Conservation (phyloP, 495 filamentous ascomycete genomes). For the Achaetomiella virescens region DNA sequence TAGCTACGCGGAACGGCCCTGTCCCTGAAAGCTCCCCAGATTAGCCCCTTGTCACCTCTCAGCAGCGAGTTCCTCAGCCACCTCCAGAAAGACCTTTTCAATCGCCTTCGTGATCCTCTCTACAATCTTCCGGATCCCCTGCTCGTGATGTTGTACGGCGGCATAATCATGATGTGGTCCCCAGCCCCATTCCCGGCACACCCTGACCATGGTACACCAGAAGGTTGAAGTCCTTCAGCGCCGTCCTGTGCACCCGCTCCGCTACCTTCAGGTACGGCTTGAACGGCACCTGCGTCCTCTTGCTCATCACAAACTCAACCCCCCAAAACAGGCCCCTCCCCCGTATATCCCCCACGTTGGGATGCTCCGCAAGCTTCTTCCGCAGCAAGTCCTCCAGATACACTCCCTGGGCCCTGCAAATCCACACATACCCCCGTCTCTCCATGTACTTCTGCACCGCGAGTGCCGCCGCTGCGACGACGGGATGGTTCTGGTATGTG, state of each 20-base stretch:
- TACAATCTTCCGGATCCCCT: constrained; percentile 12
- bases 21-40: not conserved
- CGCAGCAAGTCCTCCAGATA: constrained; percentile 41
- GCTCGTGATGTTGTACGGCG: constrained; percentile 18
- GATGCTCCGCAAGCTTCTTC: constrained; percentile 37
- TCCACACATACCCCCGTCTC: constrained; percentile 44
- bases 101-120: constrained; percentile 15
- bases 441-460: constrained; percentile 49
- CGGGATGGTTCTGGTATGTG: constrained; percentile 55
- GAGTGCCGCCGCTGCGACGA: constrained; percentile 50
- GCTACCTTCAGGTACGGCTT: constrained; percentile 33
- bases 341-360: constrained; percentile 57
- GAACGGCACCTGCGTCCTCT: constrained; percentile 46
- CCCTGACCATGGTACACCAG: constrained; percentile 64
- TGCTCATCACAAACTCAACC: constrained; percentile 51
- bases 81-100: constrained; percentile 11
- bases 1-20: not conserved
- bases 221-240: constrained; percentile 47
- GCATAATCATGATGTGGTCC: constrained; percentile 65
- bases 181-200: constrained; percentile 55
- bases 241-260: constrained; percentile 45
- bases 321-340: constrained; percentile 59
- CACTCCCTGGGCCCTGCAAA: constrained; percentile 43
- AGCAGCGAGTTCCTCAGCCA: no score
- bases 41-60: not conserved